Percentiles rank a stretch among this genome's conserved stretches.
phyloP scores from a whole-genome alignment of 2,329 filamentous ascomycete genomes.

The Cercospora zeae-maydis region DNA sequence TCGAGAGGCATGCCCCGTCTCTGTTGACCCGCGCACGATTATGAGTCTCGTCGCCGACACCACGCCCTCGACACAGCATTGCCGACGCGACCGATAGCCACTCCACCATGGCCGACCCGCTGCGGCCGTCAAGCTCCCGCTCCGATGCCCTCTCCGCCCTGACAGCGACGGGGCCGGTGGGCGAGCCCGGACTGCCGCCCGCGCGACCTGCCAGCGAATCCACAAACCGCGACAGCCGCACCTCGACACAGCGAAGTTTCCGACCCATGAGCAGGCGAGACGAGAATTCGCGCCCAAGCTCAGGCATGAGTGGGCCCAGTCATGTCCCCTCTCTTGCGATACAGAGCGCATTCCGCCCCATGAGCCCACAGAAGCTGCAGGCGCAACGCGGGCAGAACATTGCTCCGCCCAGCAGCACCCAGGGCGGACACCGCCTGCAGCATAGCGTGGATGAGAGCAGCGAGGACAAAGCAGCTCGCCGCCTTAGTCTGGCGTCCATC shows the following conservation, averaged over 20 bases:
- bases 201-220: conserved; percentile 39
- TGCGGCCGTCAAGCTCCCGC: conserved; percentile 10
- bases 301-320: conserved; percentile 63
- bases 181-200: conserved; percentile 48
- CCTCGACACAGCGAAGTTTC: conserved; percentile 14
- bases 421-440: conserved; percentile 10
- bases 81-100: neutral
- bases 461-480: conserved; percentile 35
- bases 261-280: conserved; percentile 9
- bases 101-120: conserved; percentile 3
- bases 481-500: conserved; percentile 59
- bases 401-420: conserved; percentile 18
- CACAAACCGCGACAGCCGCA: conserved; percentile 10
- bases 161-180: conserved; percentile 45
- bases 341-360: conserved; percentile 89
- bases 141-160: conserved; percentile 26
- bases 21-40: conserved; percentile 1
- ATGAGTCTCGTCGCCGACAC: conserved; percentile 9
- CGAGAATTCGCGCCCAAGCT: conserved; percentile 49
- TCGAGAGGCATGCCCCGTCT: neutral
- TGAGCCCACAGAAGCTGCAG: conserved; percentile 93
- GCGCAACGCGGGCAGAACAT: conserved; percentile 68
- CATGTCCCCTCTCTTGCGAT: conserved; percentile 88
- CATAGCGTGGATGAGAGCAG: conserved; percentile 22
- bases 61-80: neutral